Base-by-base conservation (phyloP, 129 eudicot species). In the Centaurea solstitialis region DNA sequence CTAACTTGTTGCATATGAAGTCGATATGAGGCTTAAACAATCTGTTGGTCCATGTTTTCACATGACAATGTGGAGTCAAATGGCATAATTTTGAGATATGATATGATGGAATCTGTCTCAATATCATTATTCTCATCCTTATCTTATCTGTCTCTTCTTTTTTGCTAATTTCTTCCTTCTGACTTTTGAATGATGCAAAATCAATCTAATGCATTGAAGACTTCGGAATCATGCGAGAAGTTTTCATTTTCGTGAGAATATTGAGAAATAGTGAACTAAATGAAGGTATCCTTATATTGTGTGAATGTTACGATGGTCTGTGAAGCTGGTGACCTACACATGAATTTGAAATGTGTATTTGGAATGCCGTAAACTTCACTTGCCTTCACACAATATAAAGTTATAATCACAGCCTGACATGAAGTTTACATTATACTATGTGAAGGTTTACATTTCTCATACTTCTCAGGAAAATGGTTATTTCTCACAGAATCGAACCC, bases 131-230 rank as follows among this genome's bases (percentile, higher is more conserved):
- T 30, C 2, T 43, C 40, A 20, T 68, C 75, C 20, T 20, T 62
- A 45, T 43, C 37, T 78, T 30, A 28, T 30, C 37, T 13, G 30
- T 45, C 17, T 78, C 68, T 78, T 47, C 59, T 5, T 47, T 68
- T 33, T 68, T 68, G 22, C 73, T 33, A 69, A 33, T 28, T 79
- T 45, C 38, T 57, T 68, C 40, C 13, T 2, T 70, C 30, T 8
- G 57, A 53, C 78, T 39, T 40, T 11, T 72, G 73, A 43, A 59
- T 59, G 72, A 24, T 64, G 43, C 23, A 68, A 74, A 50, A 23
- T 76, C 7, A 45, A 45, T 61, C 33, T 47, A 68, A 79, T 50
- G 24, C 69, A 50, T 50, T 50, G 62, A 50, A 50, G 21, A 50
- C 62, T 15, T 15, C n/a, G n/a, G 62, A 20, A 50, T 50, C 20